Evolutionary conservation across 106 monocot genomes (phyloP).

Genomic region (Vanilla planifolia): DNA sequence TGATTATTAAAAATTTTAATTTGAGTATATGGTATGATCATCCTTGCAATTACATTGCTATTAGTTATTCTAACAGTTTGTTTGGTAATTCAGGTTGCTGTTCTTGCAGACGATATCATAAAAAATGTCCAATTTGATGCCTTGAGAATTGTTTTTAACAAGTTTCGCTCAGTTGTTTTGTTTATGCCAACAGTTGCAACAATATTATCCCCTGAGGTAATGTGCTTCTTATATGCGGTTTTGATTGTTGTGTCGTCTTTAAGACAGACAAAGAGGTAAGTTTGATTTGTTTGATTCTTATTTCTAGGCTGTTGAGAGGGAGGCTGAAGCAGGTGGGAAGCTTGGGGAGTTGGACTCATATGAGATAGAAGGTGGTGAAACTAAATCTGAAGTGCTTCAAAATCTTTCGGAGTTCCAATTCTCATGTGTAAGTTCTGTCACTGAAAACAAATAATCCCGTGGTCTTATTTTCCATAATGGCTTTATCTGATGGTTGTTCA

Average conservation of each 20-base stretch:
- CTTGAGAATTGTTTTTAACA: constrained; percentile 81
- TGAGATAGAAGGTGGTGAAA: constrained; percentile 94
- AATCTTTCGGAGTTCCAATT: constrained; percentile 96
- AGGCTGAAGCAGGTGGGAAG: constrained; percentile 79
- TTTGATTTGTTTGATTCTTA: constrained; percentile 4
- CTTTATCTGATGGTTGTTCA: too few relatives aligned
- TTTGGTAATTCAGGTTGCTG: constrained; percentile 55
- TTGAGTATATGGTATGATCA: too few relatives aligned
- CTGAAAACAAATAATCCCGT: too few relatives aligned
- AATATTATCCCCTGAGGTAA: constrained; percentile 86
- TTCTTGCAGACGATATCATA: constrained; percentile 88
- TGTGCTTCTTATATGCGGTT: background rate
- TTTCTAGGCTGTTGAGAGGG: constrained; percentile 57
- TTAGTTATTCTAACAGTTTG: background rate
- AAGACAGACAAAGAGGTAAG: background rate
- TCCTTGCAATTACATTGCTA: too few relatives aligned
- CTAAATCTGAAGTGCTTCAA: constrained; percentile 93
- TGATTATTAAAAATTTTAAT: too few relatives aligned
- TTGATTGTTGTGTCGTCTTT: background rate
- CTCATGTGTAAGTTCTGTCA: constrained; percentile 61
- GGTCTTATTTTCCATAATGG: too few relatives aligned
- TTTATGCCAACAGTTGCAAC: constrained; percentile 85
- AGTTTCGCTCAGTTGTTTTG: constrained; percentile 73
- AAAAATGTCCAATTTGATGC: constrained; percentile 95
- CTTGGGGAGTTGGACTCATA: constrained; percentile 78